These are phyloP conservation scores for Jatropha multifida DNA, from an alignment of 441 rosid species.

Conservation along the genomic window DNA sequence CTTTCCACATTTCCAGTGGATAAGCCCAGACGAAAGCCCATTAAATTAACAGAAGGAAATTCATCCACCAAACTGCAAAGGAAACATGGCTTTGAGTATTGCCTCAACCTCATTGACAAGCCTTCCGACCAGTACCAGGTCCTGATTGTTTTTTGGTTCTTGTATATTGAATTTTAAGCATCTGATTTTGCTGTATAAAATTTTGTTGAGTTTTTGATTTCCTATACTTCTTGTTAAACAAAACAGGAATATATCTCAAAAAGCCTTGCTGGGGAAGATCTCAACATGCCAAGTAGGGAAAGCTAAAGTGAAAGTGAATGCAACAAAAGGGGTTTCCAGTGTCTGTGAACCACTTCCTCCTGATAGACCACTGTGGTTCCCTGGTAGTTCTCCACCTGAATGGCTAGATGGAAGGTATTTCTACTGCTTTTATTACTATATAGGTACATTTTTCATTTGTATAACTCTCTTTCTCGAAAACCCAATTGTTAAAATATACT, in stretches of 20 bases:
- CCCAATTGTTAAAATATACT: not conserved
- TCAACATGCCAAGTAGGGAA: constrained; percentile 19
- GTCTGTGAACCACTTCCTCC: constrained; percentile 93
- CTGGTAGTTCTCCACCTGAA: constrained; percentile 78
- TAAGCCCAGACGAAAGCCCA: constrained; percentile 12
- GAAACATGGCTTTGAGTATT: constrained; percentile 54
- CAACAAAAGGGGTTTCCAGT: constrained; percentile 81
- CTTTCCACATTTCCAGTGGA: not conserved
- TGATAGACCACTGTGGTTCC: constrained; percentile 93
- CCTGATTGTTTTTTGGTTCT: not conserved
- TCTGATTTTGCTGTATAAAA: not conserved
- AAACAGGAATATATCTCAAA: constrained; percentile 34
- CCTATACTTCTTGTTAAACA: not conserved
- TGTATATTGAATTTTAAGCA: not conserved
- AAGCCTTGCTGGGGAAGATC: constrained; percentile 14
- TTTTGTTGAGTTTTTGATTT: not conserved
- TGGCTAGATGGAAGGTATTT: constrained; percentile 94
- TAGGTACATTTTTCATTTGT: not conserved
- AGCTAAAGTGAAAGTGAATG: constrained; percentile 35
- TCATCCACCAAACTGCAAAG: not conserved
- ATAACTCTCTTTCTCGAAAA: not conserved
- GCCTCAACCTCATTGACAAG: constrained; percentile 49
- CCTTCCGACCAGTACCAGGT: constrained; percentile 35
- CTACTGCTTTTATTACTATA: not conserved
- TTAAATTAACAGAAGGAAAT: not conserved